Evolutionary conservation across 495 filamentous ascomycete species (phyloP).

Genomic region (Jackrogersella minutella): DNA sequence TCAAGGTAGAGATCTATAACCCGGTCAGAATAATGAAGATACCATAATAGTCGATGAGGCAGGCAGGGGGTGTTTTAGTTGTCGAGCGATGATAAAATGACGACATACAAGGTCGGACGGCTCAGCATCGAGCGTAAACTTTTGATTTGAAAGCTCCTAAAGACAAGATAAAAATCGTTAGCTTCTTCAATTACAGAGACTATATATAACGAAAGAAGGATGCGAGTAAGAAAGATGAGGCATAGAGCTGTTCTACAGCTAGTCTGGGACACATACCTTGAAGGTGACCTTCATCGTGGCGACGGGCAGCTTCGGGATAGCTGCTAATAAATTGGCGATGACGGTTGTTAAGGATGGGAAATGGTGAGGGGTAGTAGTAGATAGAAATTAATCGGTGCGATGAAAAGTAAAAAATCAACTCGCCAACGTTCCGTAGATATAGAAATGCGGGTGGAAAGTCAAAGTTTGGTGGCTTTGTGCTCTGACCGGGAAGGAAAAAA

Average conservation of each 20-base stretch:
- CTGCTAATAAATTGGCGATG: conserved; percentile 26
- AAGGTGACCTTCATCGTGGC: conserved; percentile 62
- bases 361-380: conserved; percentile 12
- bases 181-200: conserved; percentile 28
- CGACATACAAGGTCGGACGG: conserved; percentile 85
- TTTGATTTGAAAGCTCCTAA: conserved; percentile 96
- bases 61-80: conserved; percentile 6
- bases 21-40: conserved; percentile 47
- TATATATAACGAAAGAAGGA: background rate
- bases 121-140: conserved; percentile 94
- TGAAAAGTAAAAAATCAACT: background rate
- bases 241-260: conserved; percentile 2
- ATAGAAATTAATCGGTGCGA: background rate
- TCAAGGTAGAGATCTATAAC: conserved; percentile 80
- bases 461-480: conserved; percentile 5
- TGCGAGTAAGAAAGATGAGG: background rate
- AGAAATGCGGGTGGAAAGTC: background rate
- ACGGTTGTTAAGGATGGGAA: conserved; percentile 2
- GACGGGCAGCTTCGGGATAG: conserved; percentile 47
- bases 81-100: conserved; percentile 37
- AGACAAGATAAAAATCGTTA: conserved; percentile 39
- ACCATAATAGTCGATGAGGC: conserved; percentile 34
- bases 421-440: background rate
- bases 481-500: conserved; percentile 13
- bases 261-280: conserved; percentile 49